These are phyloP conservation scores for Pythium utonaiense DNA, from an alignment of 352 stramenopile genomes.

Conservation along the genomic window DNA sequence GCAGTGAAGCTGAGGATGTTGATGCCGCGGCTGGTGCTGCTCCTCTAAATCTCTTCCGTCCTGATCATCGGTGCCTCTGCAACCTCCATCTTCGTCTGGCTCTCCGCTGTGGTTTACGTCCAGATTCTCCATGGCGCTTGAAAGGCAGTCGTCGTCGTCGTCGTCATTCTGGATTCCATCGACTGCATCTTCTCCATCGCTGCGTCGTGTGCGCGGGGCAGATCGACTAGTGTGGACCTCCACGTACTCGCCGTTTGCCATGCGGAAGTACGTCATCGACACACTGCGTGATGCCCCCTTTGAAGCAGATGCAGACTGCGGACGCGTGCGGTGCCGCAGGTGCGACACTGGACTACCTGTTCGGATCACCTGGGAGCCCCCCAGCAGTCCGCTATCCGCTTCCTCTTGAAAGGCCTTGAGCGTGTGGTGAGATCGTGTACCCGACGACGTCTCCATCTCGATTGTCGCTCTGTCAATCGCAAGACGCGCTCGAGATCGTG, in stretches of 20 bases:
- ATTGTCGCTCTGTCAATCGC: neutral
- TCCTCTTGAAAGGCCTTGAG: neutral
- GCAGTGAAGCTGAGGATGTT: too few species aligned
- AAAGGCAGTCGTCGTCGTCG: neutral
- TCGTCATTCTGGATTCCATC: neutral
- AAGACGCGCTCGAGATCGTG: neutral
- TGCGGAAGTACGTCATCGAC: conserved; percentile 1
- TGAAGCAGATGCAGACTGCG: conserved; percentile 9
- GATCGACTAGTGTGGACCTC: neutral
- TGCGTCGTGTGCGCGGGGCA: neutral
- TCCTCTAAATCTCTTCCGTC: neutral
- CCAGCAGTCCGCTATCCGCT: neutral
- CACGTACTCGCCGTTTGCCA: neutral
- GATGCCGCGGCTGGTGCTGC: neutral
- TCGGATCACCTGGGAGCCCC: conserved; percentile 3
- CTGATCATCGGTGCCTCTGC: neutral
- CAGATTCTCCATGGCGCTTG: neutral
- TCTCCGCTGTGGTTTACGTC: neutral
- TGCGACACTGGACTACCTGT: conserved; percentile 21
- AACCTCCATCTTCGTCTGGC: neutral
- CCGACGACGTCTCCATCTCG: neutral
- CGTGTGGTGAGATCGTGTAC: neutral
- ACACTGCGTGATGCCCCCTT: neutral
- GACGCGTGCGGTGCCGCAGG: conserved; percentile 6
- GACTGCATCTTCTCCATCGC: neutral